Conservation (phyloP, 768 basidiomycete genomes). For the Clathrus columnatus region DNA sequence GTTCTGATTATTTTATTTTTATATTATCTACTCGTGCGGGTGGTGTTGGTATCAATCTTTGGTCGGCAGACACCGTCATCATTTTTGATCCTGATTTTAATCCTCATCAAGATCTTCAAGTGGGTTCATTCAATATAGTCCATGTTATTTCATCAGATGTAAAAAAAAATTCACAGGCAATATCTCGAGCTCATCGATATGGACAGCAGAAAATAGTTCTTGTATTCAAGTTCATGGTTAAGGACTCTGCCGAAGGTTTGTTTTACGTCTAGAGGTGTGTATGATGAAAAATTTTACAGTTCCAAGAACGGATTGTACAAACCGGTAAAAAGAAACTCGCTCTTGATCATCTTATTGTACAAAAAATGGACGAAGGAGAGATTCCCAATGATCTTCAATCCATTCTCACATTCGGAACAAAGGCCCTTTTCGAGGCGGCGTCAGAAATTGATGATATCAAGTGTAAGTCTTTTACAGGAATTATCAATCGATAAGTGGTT, state of each 20-base stretch:
- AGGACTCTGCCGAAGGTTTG: constrained; percentile 82
- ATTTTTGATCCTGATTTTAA: constrained; percentile 97
- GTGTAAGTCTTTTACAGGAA: constrained; percentile 38
- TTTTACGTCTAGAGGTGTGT: background rate
- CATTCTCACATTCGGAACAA: constrained; percentile 83
- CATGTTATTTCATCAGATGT: background rate
- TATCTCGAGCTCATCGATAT: constrained; percentile 88
- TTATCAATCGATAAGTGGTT: background rate
- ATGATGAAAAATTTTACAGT: constrained; percentile 1
- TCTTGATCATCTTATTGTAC: constrained; percentile 90
- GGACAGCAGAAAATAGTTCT: constrained; percentile 92
- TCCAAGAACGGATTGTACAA: constrained; percentile 87
- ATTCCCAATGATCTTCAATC: constrained; percentile 75
- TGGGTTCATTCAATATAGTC: constrained; percentile 26
- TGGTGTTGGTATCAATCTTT: constrained; percentile 84
- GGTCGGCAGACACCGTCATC: constrained; percentile 89
- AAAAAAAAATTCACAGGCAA: constrained; percentile 51
- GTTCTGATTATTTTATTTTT: constrained; percentile 86
- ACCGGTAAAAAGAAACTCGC: constrained; percentile 93
- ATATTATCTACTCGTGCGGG: constrained; percentile 89
- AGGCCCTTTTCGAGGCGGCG: constrained; percentile 60
- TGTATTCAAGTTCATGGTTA: constrained; percentile 94
- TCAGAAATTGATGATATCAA: constrained; percentile 49
- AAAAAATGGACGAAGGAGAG: constrained; percentile 84
- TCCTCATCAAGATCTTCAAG: constrained; percentile 95